Evolutionary conservation across 83 land plant genomes (phyloP).

Genomic region (Diphasiastrum complanatum): DNA sequence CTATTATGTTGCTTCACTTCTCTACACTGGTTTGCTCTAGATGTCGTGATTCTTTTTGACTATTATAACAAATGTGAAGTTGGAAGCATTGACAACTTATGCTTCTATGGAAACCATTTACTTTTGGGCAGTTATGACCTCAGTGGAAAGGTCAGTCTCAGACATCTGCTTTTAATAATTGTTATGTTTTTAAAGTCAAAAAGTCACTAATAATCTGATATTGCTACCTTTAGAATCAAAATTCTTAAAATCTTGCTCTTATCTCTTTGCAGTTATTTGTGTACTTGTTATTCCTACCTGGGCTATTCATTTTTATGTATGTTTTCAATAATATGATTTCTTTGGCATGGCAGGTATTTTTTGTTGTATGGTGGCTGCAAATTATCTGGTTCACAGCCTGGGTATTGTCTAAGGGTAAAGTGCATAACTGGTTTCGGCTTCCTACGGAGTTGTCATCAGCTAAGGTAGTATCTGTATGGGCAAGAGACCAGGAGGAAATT

Average conservation of each 20-base stretch:
- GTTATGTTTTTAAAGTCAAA: too few relatives aligned
- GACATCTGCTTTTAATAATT: background rate
- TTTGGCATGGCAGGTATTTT: conserved; percentile 24
- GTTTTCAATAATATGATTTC: background rate
- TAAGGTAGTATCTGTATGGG: conserved; percentile 31
- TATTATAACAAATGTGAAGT: conserved; percentile 39
- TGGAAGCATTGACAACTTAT: conserved; percentile 36
- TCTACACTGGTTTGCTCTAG: conserved; percentile 31
- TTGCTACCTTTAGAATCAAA: background rate
- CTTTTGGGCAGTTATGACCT: conserved; percentile 31
- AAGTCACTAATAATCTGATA: background rate
- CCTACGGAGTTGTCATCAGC: conserved; percentile 34
- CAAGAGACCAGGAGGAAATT: conserved; percentile 27
- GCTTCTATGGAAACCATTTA: conserved; percentile 35
- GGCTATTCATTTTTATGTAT: too few relatives aligned
- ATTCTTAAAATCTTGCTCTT: too few relatives aligned
- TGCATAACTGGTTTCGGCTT: conserved; percentile 39
- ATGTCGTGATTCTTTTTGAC: conserved; percentile 28
- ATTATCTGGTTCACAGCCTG: conserved; percentile 36
- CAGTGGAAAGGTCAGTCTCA: conserved; percentile 25
- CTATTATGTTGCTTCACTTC: conserved; percentile 30
- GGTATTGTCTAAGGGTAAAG: conserved; percentile 33
- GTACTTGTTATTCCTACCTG: background rate
- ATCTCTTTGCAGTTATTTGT: too few relatives aligned
- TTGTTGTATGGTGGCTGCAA: conserved; percentile 41